Conservation (phyloP, 768 basidiomycete genomes). For the Lactarius psammicola region DNA sequence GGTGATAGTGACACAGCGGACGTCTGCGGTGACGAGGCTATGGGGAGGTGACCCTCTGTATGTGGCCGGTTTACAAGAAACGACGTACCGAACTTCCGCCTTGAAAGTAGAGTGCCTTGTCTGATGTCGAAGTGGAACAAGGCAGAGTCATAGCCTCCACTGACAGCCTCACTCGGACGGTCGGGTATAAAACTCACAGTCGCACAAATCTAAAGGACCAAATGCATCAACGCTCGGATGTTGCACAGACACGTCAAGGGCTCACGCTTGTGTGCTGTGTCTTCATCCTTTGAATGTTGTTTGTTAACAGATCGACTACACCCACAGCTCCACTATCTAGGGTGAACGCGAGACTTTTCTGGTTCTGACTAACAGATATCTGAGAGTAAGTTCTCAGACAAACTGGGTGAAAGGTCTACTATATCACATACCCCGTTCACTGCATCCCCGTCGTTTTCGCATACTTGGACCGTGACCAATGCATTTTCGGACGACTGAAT, state of each 20-base stretch:
- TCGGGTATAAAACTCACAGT: constrained; percentile 69
- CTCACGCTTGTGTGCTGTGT: constrained; percentile 61
- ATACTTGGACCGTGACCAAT: constrained; percentile 43
- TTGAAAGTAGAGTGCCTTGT: constrained; percentile 56
- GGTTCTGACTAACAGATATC: constrained; percentile 60
- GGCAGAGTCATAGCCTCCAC: constrained; percentile 71
- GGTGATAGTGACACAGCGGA: constrained; percentile 63
- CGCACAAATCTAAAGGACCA: constrained; percentile 58
- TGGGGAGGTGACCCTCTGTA: constrained; percentile 14
- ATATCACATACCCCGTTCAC: constrained; percentile 61
- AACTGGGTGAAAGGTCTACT: constrained; percentile 5
- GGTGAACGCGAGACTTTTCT: constrained; percentile 58
- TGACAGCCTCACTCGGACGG: constrained; percentile 68
- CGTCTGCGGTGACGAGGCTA: constrained; percentile 42
- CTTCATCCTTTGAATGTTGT: constrained; percentile 54
- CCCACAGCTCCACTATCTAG: constrained; percentile 71
- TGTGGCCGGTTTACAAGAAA: constrained; percentile 12
- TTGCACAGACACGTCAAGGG: constrained; percentile 12
- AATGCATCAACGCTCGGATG: constrained; percentile 14
- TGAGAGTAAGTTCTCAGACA: constrained; percentile 45
- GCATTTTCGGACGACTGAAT: constrained; percentile 56
- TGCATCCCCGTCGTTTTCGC: constrained; percentile 52
- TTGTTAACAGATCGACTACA: constrained; percentile 55
- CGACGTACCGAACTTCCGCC: constrained; percentile 54
- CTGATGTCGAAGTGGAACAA: constrained; percentile 66